Conservation (phyloP, 1,284 basidiomycete species). For the Sanghuangporus weigelae region DNA sequence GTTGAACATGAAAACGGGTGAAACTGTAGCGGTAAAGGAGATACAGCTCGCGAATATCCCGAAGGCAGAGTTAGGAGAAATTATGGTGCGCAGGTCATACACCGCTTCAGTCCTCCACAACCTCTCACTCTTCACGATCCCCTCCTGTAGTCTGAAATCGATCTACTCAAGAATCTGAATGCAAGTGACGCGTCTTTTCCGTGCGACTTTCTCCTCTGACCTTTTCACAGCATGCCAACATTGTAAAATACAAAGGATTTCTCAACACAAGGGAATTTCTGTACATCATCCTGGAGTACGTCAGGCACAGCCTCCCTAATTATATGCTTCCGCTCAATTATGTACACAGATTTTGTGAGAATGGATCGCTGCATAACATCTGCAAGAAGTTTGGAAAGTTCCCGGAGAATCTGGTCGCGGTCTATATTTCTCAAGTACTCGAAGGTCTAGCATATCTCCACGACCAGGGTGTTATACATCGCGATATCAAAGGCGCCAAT, state of each 20-base stretch:
- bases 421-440: conserved; percentile 92
- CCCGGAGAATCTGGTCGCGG: conserved; percentile 92
- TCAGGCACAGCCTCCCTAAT: conserved; percentile 15
- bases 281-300: conserved; percentile 93
- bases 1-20: conserved; percentile 94
- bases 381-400: conserved; percentile 98
- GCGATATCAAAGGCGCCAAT: conserved; percentile 98
- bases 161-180: conserved; percentile 94
- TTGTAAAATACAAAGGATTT: conserved; percentile 98
- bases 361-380: conserved; percentile 92
- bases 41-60: conserved; percentile 92
- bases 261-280: conserved; percentile 92
- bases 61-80: conserved; percentile 88
- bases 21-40: conserved; percentile 94
- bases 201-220: conserved; percentile 1
- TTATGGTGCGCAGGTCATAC: conserved; percentile 69
- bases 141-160: conserved; percentile 80
- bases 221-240: conserved; percentile 71
- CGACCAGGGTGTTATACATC: conserved; percentile 95
- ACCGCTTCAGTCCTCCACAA: background rate
- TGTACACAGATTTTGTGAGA: conserved; percentile 83
- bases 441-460: conserved; percentile 93
- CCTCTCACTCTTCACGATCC: background rate
- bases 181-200: conserved; percentile 36
- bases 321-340: conserved; percentile 4